These are phyloP conservation scores for Fomitopsis schrenkii DNA, from an alignment of 1,284 basidiomycete species.

Conservation along the genomic window DNA sequence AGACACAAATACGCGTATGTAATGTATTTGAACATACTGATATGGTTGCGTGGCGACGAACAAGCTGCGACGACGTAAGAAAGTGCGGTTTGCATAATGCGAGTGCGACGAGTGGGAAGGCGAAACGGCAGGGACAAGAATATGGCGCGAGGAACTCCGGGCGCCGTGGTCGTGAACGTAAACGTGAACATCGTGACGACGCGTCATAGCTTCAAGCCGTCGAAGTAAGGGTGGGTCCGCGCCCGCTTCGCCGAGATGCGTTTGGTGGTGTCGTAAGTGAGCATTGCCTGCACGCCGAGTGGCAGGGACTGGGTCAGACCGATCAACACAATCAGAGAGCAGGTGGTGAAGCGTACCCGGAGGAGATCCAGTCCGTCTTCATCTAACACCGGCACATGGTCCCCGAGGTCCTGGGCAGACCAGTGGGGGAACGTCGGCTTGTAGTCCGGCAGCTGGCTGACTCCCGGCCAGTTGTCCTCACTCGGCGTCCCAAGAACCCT, in stretches of 20 bases:
- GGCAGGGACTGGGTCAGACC: background rate
- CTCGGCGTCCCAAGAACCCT: conserved; percentile 95
- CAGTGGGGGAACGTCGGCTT: conserved; percentile 97
- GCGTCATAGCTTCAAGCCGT: conserved; percentile 37
- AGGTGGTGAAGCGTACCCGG: conserved; percentile 42
- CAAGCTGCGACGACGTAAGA: conserved; percentile 5
- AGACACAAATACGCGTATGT: conserved; percentile 9
- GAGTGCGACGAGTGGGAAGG: conserved; percentile 4
- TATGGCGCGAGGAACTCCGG: background rate
- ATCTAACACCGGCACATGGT: conserved; percentile 68
- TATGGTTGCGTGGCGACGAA: conserved; percentile 13
- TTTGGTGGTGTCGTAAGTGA: conserved; percentile 92
- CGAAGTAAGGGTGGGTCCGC: conserved; percentile 80
- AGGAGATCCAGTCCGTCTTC: conserved; percentile 76
- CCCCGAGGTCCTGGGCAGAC: conserved; percentile 66
- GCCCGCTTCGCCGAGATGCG: conserved; percentile 93
- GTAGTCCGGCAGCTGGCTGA: conserved; percentile 89
- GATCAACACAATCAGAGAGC: background rate
- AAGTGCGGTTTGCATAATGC: conserved; percentile 10
- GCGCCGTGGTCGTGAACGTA: background rate
- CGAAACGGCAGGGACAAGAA: background rate
- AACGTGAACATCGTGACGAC: background rate
- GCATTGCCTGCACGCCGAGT: conserved; percentile 50
- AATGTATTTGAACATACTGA: conserved; percentile 15
- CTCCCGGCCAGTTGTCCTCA: conserved; percentile 91